A percentile compares a stretch with the other conserved stretches of the same genome.
phyloP scores from a whole-genome alignment of 306 rosid genomes.

The Acacia crassicarpa region DNA sequence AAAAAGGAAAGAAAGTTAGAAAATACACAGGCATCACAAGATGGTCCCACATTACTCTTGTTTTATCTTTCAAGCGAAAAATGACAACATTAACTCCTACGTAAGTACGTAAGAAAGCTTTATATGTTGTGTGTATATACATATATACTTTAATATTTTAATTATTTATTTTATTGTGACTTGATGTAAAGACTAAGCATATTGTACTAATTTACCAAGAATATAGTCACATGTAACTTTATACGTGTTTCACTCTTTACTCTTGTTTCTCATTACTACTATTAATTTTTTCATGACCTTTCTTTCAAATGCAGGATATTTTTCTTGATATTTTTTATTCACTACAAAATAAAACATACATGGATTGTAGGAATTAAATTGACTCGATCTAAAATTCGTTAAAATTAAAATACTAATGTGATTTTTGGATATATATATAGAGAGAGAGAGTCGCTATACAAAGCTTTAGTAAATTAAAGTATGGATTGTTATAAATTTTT shows the following conservation, averaged over 20 bases:
- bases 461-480: too few species aligned
- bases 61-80: not conserved
- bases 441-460: too few species aligned
- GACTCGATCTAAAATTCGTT: too few species aligned
- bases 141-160: not conserved
- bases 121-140: too few species aligned
- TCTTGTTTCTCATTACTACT: not conserved
- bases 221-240: not conserved
- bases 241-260: not conserved
- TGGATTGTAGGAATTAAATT: too few species aligned
- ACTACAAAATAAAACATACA: too few species aligned
- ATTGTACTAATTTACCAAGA: not conserved
- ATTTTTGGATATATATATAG: too few species aligned
- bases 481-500: too few species aligned
- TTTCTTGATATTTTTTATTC: not conserved
- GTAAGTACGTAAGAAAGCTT: not conserved
- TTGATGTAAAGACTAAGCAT: not conserved
- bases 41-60: not conserved
- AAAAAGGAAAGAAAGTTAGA: not conserved
- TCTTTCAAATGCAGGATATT: not conserved
- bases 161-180: not conserved
- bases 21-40: not conserved
- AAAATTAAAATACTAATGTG: too few species aligned
- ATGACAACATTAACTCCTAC: not conserved
- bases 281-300: not conserved